These are phyloP conservation scores for Chimonanthus salicifolius DNA, from an alignment of 164 flowering plant species.

Conservation along the genomic window DNA sequence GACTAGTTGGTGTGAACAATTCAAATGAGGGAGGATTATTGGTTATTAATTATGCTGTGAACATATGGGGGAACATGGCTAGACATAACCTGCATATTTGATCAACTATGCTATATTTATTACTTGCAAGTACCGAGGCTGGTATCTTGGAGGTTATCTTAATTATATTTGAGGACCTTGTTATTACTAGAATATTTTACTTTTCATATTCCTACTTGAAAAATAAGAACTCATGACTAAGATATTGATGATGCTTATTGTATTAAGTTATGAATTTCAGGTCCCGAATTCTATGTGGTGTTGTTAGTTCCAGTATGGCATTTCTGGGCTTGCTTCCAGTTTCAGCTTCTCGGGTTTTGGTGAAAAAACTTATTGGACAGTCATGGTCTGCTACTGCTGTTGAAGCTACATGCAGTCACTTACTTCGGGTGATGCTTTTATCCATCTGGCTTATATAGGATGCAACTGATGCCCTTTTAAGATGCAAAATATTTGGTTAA, in stretches of 20 bases:
- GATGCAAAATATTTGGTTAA: neutral
- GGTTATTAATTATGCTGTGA: too few species aligned
- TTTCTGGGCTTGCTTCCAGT: constrained; percentile 55
- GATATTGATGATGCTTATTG: neutral
- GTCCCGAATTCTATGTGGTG: constrained; percentile 32
- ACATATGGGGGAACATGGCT: neutral
- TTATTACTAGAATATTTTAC: neutral
- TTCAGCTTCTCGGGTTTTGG: constrained; percentile 33
- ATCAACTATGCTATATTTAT: neutral
- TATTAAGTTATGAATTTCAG: constrained; percentile 32
- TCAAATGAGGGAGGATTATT: too few species aligned
- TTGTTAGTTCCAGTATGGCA: constrained; percentile 40
- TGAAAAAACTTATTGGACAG: constrained; percentile 45
- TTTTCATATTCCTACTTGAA: neutral
- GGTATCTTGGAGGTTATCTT: neutral
- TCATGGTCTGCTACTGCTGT: constrained; percentile 67
- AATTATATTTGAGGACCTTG: neutral
- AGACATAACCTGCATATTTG: neutral
- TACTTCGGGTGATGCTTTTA: constrained; percentile 45
- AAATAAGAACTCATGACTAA: neutral
- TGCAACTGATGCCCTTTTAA: neutral
- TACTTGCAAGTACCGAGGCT: neutral
- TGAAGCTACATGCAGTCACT: constrained; percentile 55
- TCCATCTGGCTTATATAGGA: neutral
- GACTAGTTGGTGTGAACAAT: too few species aligned